These are phyloP conservation scores for Backusella australiensis DNA, from an alignment of 192 early-diverging fungal genomes.

Conservation along the genomic window DNA sequence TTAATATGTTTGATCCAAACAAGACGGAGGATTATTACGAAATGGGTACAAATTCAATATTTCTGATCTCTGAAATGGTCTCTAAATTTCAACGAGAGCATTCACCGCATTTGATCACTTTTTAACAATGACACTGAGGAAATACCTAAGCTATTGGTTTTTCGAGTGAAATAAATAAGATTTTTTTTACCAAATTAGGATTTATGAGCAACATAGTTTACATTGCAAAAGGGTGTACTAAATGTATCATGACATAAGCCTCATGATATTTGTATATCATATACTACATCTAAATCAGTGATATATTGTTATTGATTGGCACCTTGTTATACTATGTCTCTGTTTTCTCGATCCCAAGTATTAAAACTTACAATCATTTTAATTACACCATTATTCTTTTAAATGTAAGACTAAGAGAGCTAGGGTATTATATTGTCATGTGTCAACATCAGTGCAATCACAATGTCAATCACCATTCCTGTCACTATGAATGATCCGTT, in stretches of 20 bases:
- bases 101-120: background rate
- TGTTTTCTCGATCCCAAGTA: background rate
- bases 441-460: background rate
- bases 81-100: background rate
- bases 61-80: slow-evolving; percentile 19
- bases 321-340: background rate
- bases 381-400: background rate
- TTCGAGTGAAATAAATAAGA: too few relatives aligned
- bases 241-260: background rate
- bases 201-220: background rate
- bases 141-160: background rate
- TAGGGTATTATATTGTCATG: background rate
- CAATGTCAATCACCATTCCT: background rate
- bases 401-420: background rate
- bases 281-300: background rate
- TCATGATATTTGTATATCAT: background rate
- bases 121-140: background rate
- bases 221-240: background rate
- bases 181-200: background rate
- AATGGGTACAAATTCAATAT: slow-evolving; percentile 11
- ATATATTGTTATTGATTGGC: background rate
- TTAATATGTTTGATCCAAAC: slow-evolving; percentile 28
- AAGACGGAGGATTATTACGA: slow-evolving; percentile 22
- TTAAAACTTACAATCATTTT: background rate
- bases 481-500: background rate